Evolutionary conservation across 352 stramenopile species (phyloP), one percentile per base, ranked within the genome.

Genomic region (Phytophthora sp.): DNA sequence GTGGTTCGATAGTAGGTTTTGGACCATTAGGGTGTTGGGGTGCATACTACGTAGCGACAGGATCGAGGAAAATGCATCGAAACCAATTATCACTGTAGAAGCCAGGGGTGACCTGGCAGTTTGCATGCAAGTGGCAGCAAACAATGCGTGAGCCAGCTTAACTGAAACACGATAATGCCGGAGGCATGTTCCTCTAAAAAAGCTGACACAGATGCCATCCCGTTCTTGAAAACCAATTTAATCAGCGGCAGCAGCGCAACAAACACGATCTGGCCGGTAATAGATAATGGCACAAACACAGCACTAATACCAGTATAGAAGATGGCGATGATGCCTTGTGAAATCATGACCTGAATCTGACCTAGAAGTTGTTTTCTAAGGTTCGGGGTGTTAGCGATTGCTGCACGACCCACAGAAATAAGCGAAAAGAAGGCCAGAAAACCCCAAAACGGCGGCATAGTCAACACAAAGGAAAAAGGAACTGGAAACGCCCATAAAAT

Each of bases 401-500:
- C 32, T 20, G 44, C 48, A 5, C 24, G 21, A 27, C 46, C 46
- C 23, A 54, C 31, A 10, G 21, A 31, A 8, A 55, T 4, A 12
- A 55, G 35, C 13, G 32, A 43, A n/a, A 45, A 34, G 15, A 55
- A 4, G 1, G 23, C 45, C 32, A 45, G 17, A 39, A 6, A 44
- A 5, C 31, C 23, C 15, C 30, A 9, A n/a, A 55, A 55, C 1
- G 48, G 48, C 18, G 48, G 32, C 15, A 55, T 32, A 7, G 32
- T 55, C 20, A 45, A n/a, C n/a, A 55, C 31, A n/a, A 45, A 55
- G 15, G 12, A 45, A 17, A 55, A 55, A 4, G 48, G 48, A 26
- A 55, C 32, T 4, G 48, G 48, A 26, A 43, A 55, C 5, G 26
- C n/a, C 48, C 48, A 55, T 7, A 43, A 30, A 4, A 7, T 42